These are phyloP conservation scores for Boletus barrowsii DNA, from an alignment of 768 basidiomycete species.

Conservation along the genomic window DNA sequence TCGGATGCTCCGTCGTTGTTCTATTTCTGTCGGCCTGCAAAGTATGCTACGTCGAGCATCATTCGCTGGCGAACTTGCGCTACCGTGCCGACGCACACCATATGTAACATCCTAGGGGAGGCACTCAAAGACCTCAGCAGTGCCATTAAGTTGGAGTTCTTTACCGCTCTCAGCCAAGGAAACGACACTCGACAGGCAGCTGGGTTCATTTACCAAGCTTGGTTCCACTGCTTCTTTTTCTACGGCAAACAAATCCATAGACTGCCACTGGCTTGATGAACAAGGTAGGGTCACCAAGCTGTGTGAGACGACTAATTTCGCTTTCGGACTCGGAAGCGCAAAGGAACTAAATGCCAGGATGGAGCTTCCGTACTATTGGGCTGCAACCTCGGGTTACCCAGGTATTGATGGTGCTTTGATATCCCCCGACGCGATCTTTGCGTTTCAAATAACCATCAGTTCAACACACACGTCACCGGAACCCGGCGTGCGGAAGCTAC, in stretches of 20 bases:
- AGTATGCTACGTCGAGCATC: accelerated
- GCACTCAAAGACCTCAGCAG: background rate
- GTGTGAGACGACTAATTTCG: background rate
- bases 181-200: background rate
- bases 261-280: background rate
- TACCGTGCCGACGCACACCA: background rate
- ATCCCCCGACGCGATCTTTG: too few relatives aligned
- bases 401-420: too few relatives aligned
- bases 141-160: background rate
- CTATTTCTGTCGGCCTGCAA: background rate
- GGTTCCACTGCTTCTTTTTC: background rate
- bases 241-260: background rate
- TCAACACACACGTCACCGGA: too few relatives aligned
- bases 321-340: too few relatives aligned
- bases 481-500: too few relatives aligned
- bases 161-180: background rate
- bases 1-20: background rate
- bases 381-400: too few relatives aligned
- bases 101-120: background rate
- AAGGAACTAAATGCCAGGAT: too few relatives aligned
- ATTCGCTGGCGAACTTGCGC: accelerated
- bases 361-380: too few relatives aligned
- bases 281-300: background rate
- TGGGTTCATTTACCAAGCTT: background rate
- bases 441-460: too few relatives aligned